These are phyloP conservation scores for Penicillium verrucosum DNA, from an alignment of 2,329 filamentous ascomycete genomes.

Conservation along the genomic window DNA sequence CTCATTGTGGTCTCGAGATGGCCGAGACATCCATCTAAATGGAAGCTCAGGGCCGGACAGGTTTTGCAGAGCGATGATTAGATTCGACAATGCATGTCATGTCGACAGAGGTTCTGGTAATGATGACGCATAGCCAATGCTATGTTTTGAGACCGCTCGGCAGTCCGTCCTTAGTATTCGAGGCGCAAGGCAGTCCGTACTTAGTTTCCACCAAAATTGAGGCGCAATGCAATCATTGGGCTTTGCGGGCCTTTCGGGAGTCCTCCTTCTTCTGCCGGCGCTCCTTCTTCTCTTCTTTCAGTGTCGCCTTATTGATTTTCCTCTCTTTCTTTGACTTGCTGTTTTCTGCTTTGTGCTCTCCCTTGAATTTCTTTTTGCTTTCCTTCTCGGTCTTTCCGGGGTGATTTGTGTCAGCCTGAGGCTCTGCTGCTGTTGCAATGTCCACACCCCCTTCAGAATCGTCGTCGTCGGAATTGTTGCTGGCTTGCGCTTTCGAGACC, in stretches of 20 bases:
- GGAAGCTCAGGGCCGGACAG: background rate
- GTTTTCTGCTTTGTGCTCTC: conserved; percentile 5
- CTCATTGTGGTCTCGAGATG: background rate
- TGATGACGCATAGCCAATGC: background rate
- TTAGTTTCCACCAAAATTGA: background rate
- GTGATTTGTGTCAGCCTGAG: background rate
- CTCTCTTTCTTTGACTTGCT: conserved; percentile 28
- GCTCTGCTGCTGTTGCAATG: background rate
- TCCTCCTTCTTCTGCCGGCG: conserved; percentile 43
- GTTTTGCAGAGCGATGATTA: background rate
- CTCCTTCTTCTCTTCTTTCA: conserved; percentile 27
- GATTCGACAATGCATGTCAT: background rate
- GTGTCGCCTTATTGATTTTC: conserved; percentile 28
- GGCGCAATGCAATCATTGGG: conserved; percentile 15
- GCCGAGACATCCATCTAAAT: background rate
- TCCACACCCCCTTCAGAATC: conserved; percentile 18
- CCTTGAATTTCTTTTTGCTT: conserved; percentile 23
- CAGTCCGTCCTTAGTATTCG: background rate
- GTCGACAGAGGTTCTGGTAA: background rate
- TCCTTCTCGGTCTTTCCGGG: conserved; percentile 15
- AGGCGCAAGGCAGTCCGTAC: background rate
- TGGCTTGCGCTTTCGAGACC: conserved; percentile 15
- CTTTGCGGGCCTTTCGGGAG: conserved; percentile 31
- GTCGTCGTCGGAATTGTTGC: conserved; percentile 17
- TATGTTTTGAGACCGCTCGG: background rate